phyloP scores from a whole-genome alignment of 225 moss, liverwort and hornwort species.

The Straminergon stramineum region DNA sequence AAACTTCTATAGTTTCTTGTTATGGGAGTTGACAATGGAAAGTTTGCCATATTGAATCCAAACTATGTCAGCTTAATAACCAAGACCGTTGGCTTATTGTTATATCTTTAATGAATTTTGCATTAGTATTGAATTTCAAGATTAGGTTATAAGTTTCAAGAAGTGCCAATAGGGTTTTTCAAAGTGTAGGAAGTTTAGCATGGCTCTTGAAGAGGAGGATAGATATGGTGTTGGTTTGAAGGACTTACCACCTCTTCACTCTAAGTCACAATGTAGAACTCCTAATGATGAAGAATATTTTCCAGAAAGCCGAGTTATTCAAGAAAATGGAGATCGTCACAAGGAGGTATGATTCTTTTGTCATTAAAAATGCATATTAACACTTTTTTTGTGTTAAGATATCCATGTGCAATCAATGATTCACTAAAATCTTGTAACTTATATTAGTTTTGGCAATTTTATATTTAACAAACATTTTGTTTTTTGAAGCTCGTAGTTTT shows the following conservation, averaged over 20 bases:
- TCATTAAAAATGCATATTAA: not conserved
- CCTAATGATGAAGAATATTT: constrained; percentile 46
- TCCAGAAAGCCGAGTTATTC: constrained; percentile 17
- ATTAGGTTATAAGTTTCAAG: not conserved
- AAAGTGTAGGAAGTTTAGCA: constrained; percentile 5
- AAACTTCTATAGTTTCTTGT: not conserved
- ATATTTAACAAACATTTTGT: not conserved
- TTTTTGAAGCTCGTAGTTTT: not conserved
- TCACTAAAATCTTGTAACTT: not conserved
- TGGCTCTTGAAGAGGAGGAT: constrained; percentile 80
- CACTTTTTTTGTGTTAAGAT: not conserved
- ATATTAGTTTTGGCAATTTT: not conserved
- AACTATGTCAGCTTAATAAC: not conserved
- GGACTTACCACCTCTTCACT: constrained; percentile 32
- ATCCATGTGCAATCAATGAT: not conserved
- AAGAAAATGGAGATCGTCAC: constrained; percentile 59
- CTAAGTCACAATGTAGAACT: constrained; percentile 41
- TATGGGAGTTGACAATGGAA: not conserved
- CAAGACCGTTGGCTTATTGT: not conserved
- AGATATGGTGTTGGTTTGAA: constrained; percentile 51
- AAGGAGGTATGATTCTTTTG: constrained; percentile 35
- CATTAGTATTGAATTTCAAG: not conserved
- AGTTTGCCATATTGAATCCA: not conserved
- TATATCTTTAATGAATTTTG: not conserved
- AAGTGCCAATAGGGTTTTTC: constrained; percentile 10